phyloP scores from a whole-genome alignment of 225 moss, liverwort and hornwort genomes.

The Marchantia paleacea region DNA sequence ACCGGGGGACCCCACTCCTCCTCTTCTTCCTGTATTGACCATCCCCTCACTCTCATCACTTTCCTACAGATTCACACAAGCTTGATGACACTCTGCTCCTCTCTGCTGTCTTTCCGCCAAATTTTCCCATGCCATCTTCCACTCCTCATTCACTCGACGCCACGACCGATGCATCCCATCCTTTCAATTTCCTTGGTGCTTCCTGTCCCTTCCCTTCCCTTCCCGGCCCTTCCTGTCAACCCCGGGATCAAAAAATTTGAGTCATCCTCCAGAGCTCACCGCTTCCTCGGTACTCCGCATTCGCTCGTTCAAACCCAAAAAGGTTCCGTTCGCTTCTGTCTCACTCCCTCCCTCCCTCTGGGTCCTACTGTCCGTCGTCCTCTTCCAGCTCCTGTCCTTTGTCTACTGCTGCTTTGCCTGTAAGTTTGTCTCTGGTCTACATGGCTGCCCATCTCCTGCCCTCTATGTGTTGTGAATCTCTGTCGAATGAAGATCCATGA shows the following conservation, averaged over 20 bases:
- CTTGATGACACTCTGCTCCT: neutral
- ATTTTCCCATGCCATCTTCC: neutral
- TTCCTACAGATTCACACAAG: neutral
- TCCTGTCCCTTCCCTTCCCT: neutral
- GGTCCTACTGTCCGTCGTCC: neutral
- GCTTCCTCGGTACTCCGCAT: neutral
- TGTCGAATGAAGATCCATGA: no score
- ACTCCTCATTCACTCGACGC: no score
- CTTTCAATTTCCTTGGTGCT: neutral
- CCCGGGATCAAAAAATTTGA: neutral
- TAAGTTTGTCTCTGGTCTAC: no score
- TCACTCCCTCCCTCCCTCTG: neutral
- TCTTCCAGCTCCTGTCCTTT: no score
- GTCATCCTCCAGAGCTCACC: neutral
- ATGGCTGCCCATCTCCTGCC: no score
- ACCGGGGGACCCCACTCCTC: neutral
- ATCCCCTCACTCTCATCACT: neutral
- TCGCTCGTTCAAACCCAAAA: slow-evolving; percentile 1
- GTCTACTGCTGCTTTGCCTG: no score
- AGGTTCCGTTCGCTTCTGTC: neutral
- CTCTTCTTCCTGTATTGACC: neutral
- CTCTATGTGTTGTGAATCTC: no score
- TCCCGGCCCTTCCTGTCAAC: neutral
- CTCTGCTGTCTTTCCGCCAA: neutral
- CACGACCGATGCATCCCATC: no score